Base-by-base conservation (phyloP, 805 yeast genomes). In the Metschnikowia picachoensis region DNA sequence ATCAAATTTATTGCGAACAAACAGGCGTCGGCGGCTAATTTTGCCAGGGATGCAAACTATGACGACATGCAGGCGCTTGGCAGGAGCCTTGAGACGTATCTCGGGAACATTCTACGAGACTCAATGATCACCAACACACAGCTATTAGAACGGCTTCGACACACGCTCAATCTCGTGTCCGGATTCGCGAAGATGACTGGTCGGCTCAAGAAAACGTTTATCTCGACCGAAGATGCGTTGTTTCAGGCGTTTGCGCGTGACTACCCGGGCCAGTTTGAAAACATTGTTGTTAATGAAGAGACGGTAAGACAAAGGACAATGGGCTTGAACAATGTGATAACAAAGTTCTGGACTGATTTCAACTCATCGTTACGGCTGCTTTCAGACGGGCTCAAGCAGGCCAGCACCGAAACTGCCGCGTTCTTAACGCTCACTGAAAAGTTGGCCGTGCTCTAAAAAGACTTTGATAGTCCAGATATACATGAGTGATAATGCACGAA, bases 51-150 rank as follows among this genome's bases (percentile, higher is more conserved):
- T 13, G 36, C 43, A 8, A 27, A 30, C 4, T 28, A 30, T 29
- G 17, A 37, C 15, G 58, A 52, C 29, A 46, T 47, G 10, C 33
- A 37, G n/a, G 51, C 40, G 6, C 80, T 46, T 78, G 75, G 47
- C 57, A 65, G 27, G 59, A 64, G 65, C 29, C 72, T 85, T 45
- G 79, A 82, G 37, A 68, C 74, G 8, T 83, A 77, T 55, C 66
- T 87, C 49, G 85, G 82, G 59, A 77, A 83, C 2, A 72, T 83
- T 16, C 62, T 88, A 52, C 76, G 80, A 51, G 86, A 83, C 52
- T 79, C 89, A 10, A 72, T 87, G 60, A 68, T 87, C 44, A 83
- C 91, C 2, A 79, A 80, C 46, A 73, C 78, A 15, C 72, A 70
- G 39, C 62, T 84, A 42, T 67, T 84, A 37, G 70, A 72, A 39